Evolutionary conservation across 129 eudicot species (phyloP), one percentile per base, ranked within the genome.

Genomic region (Flaveria linearis): DNA sequence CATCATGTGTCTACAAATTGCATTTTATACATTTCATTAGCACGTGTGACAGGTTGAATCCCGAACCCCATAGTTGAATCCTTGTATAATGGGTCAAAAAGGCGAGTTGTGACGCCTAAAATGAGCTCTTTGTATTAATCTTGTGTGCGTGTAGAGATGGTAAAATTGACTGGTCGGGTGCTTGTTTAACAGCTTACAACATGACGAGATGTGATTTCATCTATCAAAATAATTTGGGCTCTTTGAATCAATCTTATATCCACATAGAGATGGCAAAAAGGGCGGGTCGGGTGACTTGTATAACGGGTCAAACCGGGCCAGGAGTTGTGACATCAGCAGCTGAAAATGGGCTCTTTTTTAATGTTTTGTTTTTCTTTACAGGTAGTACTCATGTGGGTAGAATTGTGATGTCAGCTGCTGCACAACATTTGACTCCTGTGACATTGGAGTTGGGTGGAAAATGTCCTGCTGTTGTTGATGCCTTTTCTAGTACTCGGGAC

Each of bases 381-480:
- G 97, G 98, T n/a, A 90, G 98, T 72, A 12, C 88, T 41, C 58
- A 61, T 49, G 94, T 92, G 53, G 98, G 87, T 3, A 84, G 79
- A 36, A 16, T 22, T 22, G 92, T 92, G 11, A 81, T 92, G 92
- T 23, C 81, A 28, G 91, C 93, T 20, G 98, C 96, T 6, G 90
- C 90, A 4, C 76, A 84, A 52, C 89, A 88, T 88, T 80, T 92
- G 41, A 92, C 98, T 42, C 98, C 96, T 4, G 88, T 92, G 39
- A 84, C 88, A 16, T 68, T 92, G 67, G 98, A 90, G 66, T 83
- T 92, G 72, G 98, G 98, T 20, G 98, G 98, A 20, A 92, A 92
- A 76, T 87, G 98, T 75, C 96, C 98, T 14, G 90, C 86, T 17
- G 83, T 92, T 30, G 82, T 92, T 73, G 98, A 90, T 75, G 81